Conservation (phyloP, 2,329 filamentous ascomycete genomes). For the Pseudocercospora fijiensis region DNA sequence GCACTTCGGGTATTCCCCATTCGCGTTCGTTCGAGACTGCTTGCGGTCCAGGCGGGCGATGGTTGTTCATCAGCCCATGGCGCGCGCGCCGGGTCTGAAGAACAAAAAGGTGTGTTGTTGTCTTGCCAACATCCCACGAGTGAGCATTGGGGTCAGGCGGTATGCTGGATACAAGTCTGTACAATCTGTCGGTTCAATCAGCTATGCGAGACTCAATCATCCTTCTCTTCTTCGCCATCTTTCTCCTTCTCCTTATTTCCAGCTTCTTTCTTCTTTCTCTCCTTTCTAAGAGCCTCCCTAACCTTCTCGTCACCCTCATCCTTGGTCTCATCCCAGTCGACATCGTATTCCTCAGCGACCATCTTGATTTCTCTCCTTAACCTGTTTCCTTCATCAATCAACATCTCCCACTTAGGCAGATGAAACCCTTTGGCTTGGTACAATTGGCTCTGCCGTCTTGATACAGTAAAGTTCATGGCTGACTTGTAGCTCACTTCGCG, state of each 20-base stretch:
- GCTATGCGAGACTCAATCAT: constrained; percentile 12
- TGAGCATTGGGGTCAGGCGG: no score
- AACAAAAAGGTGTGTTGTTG: neutral
- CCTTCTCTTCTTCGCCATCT: constrained; percentile 56
- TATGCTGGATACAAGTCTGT: no score
- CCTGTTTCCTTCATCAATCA: constrained; percentile 77
- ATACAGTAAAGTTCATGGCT: constrained; percentile 84
- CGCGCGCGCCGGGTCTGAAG: neutral
- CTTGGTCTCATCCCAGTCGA: constrained; percentile 60
- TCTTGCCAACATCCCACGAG: neutral
- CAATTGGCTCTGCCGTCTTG: constrained; percentile 69
- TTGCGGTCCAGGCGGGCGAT: neutral
- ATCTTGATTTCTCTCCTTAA: constrained; percentile 75
- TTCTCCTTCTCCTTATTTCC: constrained; percentile 26
- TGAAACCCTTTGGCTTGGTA: constrained; percentile 78
- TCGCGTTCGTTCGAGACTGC: neutral
- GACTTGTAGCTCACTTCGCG: constrained; percentile 80
- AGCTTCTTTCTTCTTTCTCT: constrained; percentile 32
- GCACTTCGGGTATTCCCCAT: neutral
- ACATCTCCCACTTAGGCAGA: constrained; percentile 69
- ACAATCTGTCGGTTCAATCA: neutral
- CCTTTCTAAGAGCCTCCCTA: constrained; percentile 57
- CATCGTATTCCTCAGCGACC: constrained; percentile 82
- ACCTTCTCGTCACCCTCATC: constrained; percentile 38
- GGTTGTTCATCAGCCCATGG: neutral